Evolutionary conservation across 257 asterid genomes (phyloP).

Genomic region (Pogostemon cablin): DNA sequence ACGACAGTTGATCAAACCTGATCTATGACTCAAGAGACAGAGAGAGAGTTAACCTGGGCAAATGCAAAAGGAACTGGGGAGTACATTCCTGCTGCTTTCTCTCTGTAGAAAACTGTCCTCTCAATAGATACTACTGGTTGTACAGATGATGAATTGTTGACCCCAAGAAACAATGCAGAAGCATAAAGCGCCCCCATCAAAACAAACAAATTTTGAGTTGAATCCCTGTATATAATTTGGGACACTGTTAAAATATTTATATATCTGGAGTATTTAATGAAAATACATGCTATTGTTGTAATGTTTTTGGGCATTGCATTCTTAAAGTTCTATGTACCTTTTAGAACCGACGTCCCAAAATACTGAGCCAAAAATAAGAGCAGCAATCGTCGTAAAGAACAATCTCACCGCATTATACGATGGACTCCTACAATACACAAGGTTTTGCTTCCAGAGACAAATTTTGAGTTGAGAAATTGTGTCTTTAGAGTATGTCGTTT

Average conservation of each 20-base stretch:
- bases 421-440: slow-evolving; percentile 90
- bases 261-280: not conserved
- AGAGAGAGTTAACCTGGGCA: slow-evolving; percentile 65
- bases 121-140: slow-evolving; percentile 81
- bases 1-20: slow-evolving; percentile 2
- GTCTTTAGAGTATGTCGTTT: slow-evolving; percentile 55
- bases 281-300: no score
- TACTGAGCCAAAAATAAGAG: slow-evolving; percentile 70
- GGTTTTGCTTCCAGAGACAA: slow-evolving; percentile 80
- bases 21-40: not conserved
- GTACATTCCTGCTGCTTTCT: slow-evolving; percentile 91
- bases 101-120: slow-evolving; percentile 92
- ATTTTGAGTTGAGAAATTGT: slow-evolving; percentile 56
- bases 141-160: slow-evolving; percentile 83
- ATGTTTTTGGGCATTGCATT: not conserved
- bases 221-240: slow-evolving; percentile 57
- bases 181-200: slow-evolving; percentile 84
- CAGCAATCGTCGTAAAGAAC: slow-evolving; percentile 72
- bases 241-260: slow-evolving; percentile 1
- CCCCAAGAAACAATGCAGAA: slow-evolving; percentile 77
- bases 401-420: slow-evolving; percentile 73
- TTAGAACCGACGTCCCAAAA: slow-evolving; percentile 83
- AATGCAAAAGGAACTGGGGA: slow-evolving; percentile 74
- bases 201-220: slow-evolving; percentile 64
- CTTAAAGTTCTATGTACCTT: slow-evolving; percentile 44